Base-by-base conservation (phyloP, 352 stramenopile species). In the Phytophthora rubi region DNA sequence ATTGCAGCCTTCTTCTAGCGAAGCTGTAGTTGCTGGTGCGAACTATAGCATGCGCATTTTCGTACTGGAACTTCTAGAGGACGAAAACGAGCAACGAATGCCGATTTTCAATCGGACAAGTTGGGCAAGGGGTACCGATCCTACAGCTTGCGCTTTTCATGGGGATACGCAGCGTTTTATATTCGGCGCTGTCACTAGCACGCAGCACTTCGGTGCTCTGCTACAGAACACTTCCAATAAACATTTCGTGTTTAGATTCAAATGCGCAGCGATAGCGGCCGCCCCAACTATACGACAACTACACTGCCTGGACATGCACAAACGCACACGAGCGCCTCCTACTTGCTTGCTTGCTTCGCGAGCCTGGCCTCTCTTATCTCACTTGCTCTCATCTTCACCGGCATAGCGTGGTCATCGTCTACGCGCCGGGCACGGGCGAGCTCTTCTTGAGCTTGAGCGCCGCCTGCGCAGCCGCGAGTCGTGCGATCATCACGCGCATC, bases 401-500 rank as follows among this genome's bases (percentile, higher is more conserved):
- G 18, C n/a, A 1, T 26, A 26, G 23, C 1, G 23, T 26, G 23
- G 23, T 26, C 55, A 28, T 2, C 33, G 21, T 30, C 48, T 62
- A 71, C 6, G 64, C 64, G 16, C 35, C 56, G 28, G 55, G 56
- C n/a, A 61, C 64, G 47, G 63, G 55, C 15, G 55, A 54, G 63
- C 63, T 70, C 64, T 71, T 71, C 65, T 72, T 66, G 7, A 72
- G 58, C 65, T 68, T 68, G 42, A 72, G 58, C 37, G 58, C 65
- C 9, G 65, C 66, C 53, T 74, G 61, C 53, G 67, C 67, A 13
- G 67, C 67, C 60, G 67, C 67, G 37, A 74, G 58, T 63, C 65
- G 65, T 53, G 65, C 65, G 65, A 72, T 72, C 58, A 72, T 68
- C 52, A 72, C 65, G 53, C 65, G 65, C 65, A 72, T 67, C 59